Conservation (phyloP, 768 basidiomycete species). For the Termitomyces eurrhizus region DNA sequence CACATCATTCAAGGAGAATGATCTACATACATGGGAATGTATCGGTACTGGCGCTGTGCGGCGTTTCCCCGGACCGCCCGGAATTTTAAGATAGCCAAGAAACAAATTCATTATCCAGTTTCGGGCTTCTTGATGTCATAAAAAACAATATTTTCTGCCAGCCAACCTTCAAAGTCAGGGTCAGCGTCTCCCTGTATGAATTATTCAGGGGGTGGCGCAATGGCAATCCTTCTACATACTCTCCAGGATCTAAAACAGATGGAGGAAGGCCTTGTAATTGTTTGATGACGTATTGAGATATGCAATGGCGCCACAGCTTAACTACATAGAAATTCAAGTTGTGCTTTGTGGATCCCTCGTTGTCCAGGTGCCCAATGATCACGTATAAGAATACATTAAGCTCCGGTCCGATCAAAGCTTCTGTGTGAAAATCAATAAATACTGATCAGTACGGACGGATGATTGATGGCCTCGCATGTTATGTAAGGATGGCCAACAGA, state of each 20-base stretch:
- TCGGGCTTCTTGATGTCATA: background rate
- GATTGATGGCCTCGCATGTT: no score
- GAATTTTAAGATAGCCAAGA: background rate
- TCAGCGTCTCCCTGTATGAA: background rate
- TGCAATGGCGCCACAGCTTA: background rate
- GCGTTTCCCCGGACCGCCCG: background rate
- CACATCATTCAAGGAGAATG: background rate
- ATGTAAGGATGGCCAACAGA: no score
- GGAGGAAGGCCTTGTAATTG: background rate
- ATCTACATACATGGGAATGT: background rate
- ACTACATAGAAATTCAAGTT: no score
- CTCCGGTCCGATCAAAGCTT: no score
- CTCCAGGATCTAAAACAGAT: background rate
- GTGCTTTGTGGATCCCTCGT: background rate
- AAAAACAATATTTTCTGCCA: background rate
- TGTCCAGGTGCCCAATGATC: no score
- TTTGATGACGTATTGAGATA: no score
- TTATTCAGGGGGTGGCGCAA: background rate
- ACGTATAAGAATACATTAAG: no score
- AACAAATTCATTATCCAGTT: background rate
- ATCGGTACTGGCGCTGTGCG: background rate
- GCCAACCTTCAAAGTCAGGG: background rate
- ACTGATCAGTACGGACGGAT: no score
- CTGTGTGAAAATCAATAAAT: no score
- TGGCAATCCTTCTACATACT: background rate